A percentile compares a stretch with the other conserved stretches of the same genome.
These are phyloP conservation scores for Hylodesmum podocarpum DNA, from an alignment of 306 rosid genomes.

Conservation along the genomic window DNA sequence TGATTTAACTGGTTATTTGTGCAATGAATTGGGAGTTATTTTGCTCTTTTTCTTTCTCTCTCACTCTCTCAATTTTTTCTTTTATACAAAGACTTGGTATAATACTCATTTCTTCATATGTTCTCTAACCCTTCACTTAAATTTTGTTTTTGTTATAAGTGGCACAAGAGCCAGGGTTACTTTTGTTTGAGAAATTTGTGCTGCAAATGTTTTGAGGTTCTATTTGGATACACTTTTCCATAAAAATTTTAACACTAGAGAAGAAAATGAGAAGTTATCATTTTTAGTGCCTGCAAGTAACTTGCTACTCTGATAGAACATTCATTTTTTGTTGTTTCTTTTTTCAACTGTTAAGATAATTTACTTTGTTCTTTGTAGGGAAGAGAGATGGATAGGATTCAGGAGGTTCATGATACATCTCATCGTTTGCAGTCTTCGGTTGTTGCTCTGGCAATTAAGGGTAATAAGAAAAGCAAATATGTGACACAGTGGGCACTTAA, in stretches of 20 bases:
- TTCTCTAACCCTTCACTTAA: neutral
- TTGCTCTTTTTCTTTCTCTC: neutral
- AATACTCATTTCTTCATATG: neutral
- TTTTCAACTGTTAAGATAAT: slow-evolving; percentile 22
- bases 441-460: slow-evolving; percentile 84
- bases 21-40: neutral
- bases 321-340: neutral
- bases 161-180: neutral
- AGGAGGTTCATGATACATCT: slow-evolving; percentile 29
- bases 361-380: neutral
- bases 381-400: slow-evolving; percentile 47
- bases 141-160: neutral
- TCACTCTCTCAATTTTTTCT: too few species aligned
- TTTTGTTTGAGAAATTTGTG: neutral
- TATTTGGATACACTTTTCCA: too few species aligned
- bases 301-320: neutral
- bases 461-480: slow-evolving; percentile 71
- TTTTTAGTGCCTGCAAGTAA: neutral
- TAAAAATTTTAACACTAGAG: too few species aligned
- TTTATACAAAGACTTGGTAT: neutral
- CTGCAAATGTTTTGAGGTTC: neutral
- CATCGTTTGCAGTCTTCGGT: slow-evolving; percentile 37
- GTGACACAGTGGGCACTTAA: slow-evolving; percentile 79
- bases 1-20: neutral
- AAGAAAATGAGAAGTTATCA: too few species aligned